Evolutionary conservation across 768 basidiomycete species (phyloP).

Genomic region (Cystobasidium ongulense): DNA sequence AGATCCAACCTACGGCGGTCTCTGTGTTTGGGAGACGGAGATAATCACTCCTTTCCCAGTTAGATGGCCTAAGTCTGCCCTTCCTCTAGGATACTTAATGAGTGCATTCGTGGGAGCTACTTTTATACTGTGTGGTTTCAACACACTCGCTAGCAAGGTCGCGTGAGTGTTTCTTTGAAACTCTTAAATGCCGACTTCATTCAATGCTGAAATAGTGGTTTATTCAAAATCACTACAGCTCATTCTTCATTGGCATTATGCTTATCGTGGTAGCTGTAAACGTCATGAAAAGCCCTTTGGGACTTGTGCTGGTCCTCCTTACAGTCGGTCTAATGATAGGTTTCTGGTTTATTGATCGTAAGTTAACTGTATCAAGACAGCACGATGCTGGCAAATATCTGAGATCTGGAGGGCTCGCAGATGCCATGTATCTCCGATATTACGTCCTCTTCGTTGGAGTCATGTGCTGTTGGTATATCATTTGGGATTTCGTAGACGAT

Average conservation of each 20-base stretch:
- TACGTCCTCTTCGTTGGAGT: constrained; percentile 29
- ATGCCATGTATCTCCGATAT: constrained; percentile 19
- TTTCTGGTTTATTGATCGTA: constrained; percentile 28
- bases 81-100: not conserved
- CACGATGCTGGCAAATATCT: not conserved
- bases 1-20: constrained; percentile 12
- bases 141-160: constrained; percentile 31
- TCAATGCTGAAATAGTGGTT: no score
- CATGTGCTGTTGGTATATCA: constrained; percentile 20
- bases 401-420: not conserved
- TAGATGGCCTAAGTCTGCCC: not conserved
- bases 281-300: not conserved
- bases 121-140: constrained; percentile 29
- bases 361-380: not conserved
- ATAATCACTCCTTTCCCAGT: not conserved
- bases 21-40: not conserved
- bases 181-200: not conserved
- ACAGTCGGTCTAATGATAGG: constrained; percentile 6
- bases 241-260: constrained; percentile 10
- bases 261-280: not conserved
- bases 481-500: constrained; percentile 31
- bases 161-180: not conserved
- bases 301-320: not conserved
- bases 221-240: not conserved
- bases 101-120: constrained; percentile 6